Evolutionary conservation across 306 rosid genomes (phyloP).

Genomic region (Hippophae tibetana): DNA sequence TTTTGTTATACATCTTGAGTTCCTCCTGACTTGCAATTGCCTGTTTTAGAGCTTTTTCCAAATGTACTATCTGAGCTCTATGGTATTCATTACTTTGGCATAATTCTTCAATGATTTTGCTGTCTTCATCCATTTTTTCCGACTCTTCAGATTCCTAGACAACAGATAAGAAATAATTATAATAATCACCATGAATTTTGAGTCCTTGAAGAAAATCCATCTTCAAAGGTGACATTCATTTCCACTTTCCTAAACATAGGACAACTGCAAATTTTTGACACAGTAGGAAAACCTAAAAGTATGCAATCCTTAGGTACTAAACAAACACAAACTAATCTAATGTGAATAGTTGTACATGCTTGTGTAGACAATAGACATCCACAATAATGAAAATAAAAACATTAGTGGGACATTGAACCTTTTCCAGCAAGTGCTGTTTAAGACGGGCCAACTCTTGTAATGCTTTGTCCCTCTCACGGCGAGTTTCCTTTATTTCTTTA

Average conservation of each 20-base stretch:
- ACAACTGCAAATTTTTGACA: too few relatives aligned
- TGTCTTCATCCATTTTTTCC: conserved; percentile 96
- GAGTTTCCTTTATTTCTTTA: conserved; percentile 59
- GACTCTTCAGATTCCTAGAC: conserved; percentile 86
- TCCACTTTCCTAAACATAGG: too few relatives aligned
- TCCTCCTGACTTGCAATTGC: conserved; percentile 62
- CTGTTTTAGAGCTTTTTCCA: conserved; percentile 75
- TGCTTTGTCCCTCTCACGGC: conserved; percentile 70
- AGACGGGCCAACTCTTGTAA: conserved; percentile 73
- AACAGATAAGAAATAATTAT: conserved; percentile 9
- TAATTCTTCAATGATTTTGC: conserved; percentile 74
- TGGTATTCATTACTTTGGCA: conserved; percentile 51
- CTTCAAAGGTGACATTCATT: too few relatives aligned
- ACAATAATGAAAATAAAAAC: not conserved
- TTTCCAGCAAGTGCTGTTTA: conserved; percentile 91
- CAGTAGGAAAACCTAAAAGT: not conserved
- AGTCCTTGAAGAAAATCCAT: not conserved
- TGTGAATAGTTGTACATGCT: not conserved
- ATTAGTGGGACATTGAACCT: conserved; percentile 35
- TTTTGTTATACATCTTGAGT: conserved; percentile 37
- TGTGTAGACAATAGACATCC: not conserved
- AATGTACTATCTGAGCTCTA: conserved; percentile 46
- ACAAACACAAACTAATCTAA: not conserved
- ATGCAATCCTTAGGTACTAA: not conserved
- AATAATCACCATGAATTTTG: conserved; percentile 10